Evolutionary conservation across 805 yeast species (phyloP), one percentile per base, ranked within the genome.

Genomic region (Komagataella populi): DNA sequence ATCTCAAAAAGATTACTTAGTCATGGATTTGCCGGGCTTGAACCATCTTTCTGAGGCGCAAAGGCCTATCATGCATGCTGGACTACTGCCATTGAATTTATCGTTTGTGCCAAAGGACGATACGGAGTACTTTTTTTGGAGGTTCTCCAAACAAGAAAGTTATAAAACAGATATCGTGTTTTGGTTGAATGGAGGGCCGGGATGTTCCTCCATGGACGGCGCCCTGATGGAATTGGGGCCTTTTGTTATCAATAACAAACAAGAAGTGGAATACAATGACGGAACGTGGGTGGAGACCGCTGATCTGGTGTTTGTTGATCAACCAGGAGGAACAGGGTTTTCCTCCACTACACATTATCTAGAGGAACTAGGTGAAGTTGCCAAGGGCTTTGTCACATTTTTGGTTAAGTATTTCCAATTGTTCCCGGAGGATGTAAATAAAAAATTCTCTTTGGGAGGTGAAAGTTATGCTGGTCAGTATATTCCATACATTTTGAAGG

Each of bases 121-220:
- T 45, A 80, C 83, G 30, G 73, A 77, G 57, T 74, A 86, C 59
- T 89, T 84, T 60, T 89, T 87, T 62, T 87, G 96, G 96, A 79
- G 77, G 59, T 83, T 81, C 51, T 68, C 66, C 47, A 63, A 62
- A 44, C 65, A 61, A 6, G 56, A 48, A 3, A 47, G 16, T 46
- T 48, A 48, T n/a, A 20, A 18, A 51, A 53, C 39, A 45, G 45
- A 22, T 30, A 72, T 85, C 20, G 74, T 84, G 6, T 74, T 93
- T 51, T 93, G 99, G 98, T 73, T 93, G 20, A 93, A 93, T 64
- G 99, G 99, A 45, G 99, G 99, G 0, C 99, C 99, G 0, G 99
- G 99, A 0, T 93, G 99, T 64, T 89, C 96, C 1, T 89, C 97
- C 0, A 81, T 91, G 93, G 99, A 93, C 66, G 99, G 99, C 14